phyloP scores from a whole-genome alignment of 495 filamentous ascomycete species.

The Beverwykella pulmonaria region DNA sequence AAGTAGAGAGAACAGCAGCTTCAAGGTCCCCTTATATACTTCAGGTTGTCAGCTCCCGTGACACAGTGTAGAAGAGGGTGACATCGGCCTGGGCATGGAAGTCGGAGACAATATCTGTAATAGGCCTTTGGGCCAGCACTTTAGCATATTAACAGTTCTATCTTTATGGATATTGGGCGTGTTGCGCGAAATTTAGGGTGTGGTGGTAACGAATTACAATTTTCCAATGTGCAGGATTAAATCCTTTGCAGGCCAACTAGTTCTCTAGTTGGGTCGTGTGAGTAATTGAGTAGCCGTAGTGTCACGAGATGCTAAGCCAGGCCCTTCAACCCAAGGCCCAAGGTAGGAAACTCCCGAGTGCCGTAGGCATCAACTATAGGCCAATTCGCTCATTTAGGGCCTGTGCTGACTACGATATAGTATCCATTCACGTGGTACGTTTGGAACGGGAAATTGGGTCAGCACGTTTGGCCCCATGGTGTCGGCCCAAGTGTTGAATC shows the following conservation, averaged over 20 bases:
- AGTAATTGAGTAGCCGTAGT: too few relatives aligned
- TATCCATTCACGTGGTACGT: background rate
- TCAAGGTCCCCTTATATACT: background rate
- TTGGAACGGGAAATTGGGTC: background rate
- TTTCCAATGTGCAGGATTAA: too few relatives aligned
- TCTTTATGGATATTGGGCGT: too few relatives aligned
- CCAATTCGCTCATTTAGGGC: background rate
- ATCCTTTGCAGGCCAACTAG: too few relatives aligned
- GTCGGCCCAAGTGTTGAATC: background rate
- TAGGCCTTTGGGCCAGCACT: background rate
- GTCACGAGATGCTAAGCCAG: too few relatives aligned
- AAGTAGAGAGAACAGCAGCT: background rate
- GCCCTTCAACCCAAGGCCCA: too few relatives aligned
- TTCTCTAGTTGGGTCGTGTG: too few relatives aligned
- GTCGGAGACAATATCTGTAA: background rate
- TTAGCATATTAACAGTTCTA: too few relatives aligned
- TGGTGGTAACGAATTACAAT: too few relatives aligned
- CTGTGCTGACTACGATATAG: background rate
- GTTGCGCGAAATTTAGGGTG: too few relatives aligned
- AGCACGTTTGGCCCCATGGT: background rate
- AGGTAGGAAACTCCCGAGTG: too few relatives aligned
- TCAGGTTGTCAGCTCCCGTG: background rate
- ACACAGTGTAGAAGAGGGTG: background rate
- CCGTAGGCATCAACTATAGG: too few relatives aligned
- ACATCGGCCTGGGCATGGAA: background rate